Base-by-base conservation (phyloP, 2,329 filamentous ascomycete genomes). In the Neofusicoccum sp. region DNA sequence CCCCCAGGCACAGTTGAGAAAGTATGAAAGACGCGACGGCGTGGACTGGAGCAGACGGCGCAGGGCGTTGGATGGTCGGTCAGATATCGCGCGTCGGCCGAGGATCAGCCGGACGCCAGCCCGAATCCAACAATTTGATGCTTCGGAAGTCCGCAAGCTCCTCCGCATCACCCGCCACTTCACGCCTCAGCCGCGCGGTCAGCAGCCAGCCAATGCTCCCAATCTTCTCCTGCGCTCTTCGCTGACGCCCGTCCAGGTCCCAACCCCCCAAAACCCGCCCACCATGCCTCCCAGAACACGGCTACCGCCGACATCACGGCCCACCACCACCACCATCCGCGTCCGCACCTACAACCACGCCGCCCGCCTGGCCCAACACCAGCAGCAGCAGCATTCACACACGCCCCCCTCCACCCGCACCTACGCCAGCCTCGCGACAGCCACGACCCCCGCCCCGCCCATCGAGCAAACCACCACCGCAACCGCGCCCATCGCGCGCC, bases 371-470 rank as follows among this genome's bases (percentile, higher is more conserved):
- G 48, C 48, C 24, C 48, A 28, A 7, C 12, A 20, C 45, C 45
- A 53, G 36, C 71, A 65, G 69, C 69, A 69, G 61, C 70, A 76
- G 73, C n/a, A n/a, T n/a, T n/a, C n/a, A n/a, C n/a, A n/a, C n/a
- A n/a, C n/a, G n/a, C n/a, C n/a, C n/a, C n/a, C n/a, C 51, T 73
- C 74, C 74, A 38, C 36, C n/a, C 34, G 58, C 8, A 71, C 76
- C 67, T 80, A 83, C 70, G 82, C 82, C 57, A 81, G 82, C 36
- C 75, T 79, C 24, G 76, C 79, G 60, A 75, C 79, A 61, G 75
- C 81, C 65, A 78, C 77, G 5, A 82, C 82, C 14, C 80, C 84
- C 51, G 80, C 83, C 34, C 75, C 82, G 9, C 75, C 84, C 48
- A 76, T 82, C 59, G 75, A 81, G 28, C 80, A 82, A 65, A 80